Conservation (phyloP, 805 yeast species). For the Zygosaccharomyces lentus region DNA sequence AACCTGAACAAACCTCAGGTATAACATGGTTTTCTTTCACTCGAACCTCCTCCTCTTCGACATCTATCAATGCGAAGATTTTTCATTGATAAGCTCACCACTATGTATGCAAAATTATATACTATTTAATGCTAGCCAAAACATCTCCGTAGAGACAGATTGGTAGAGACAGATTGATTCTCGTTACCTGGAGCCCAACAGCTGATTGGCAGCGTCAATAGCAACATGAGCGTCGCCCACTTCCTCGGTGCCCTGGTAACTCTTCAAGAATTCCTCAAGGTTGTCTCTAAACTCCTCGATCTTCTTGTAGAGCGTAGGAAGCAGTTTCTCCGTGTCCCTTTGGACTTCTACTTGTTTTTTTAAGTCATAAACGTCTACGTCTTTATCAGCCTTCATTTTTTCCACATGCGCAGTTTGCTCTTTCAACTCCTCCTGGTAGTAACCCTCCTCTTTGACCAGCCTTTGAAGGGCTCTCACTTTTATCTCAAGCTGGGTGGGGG, state of each 20-base stretch:
- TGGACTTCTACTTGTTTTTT: slow-evolving; percentile 51
- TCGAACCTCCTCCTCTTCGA: neutral
- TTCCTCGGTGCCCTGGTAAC: slow-evolving; percentile 36
- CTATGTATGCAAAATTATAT: slow-evolving; percentile 1
- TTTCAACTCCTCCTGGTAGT: slow-evolving; percentile 55
- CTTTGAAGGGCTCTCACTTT: slow-evolving; percentile 66
- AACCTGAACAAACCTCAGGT: neutral
- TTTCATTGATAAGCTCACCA: neutral
- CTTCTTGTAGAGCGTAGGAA: slow-evolving; percentile 46
- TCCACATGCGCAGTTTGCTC: slow-evolving; percentile 51
- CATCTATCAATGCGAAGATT: neutral
- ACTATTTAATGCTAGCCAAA: slow-evolving; percentile 1
- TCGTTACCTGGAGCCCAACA: slow-evolving; percentile 13
- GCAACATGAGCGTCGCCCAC: slow-evolving; percentile 26
- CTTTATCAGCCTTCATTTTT: slow-evolving; percentile 39
- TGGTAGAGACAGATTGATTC: too few relatives aligned
- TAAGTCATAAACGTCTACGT: slow-evolving; percentile 61
- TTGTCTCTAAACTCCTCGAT: slow-evolving; percentile 38
- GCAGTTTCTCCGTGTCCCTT: slow-evolving; percentile 50
- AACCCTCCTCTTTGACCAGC: slow-evolving; percentile 59
- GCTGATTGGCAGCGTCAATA: slow-evolving; percentile 25
- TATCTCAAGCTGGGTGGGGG: slow-evolving; percentile 68
- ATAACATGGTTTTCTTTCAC: neutral
- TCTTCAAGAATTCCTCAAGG: slow-evolving; percentile 40
- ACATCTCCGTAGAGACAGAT: neutral